Evolutionary conservation across 148 eudicot species (phyloP).

Genomic region (Fagopyrum homotropicum): DNA sequence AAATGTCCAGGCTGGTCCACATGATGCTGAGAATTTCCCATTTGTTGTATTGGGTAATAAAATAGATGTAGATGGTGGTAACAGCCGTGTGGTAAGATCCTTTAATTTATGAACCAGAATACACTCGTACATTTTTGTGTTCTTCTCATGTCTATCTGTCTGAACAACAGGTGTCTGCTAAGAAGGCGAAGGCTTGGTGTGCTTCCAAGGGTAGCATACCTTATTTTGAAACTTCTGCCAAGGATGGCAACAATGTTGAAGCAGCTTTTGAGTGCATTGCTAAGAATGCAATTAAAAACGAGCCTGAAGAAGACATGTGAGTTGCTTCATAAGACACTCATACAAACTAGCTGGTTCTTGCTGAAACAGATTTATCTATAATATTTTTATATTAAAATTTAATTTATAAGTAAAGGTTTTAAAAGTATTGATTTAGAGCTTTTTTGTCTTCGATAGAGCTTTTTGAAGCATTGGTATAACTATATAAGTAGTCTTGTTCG

Average conservation of each 20-base stretch:
- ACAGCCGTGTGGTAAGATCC: slow-evolving; percentile 67
- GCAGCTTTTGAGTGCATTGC: slow-evolving; percentile 26
- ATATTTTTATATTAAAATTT: no score
- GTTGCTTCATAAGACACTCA: slow-evolving; percentile 15
- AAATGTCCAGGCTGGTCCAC: slow-evolving; percentile 60
- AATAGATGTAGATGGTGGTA: slow-evolving; percentile 73
- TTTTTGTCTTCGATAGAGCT: no score
- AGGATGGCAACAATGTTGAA: not conserved
- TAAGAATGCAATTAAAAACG: slow-evolving; percentile 50
- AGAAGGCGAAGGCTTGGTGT: slow-evolving; percentile 56
- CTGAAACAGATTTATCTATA: not conserved
- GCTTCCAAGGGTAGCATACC: slow-evolving; percentile 32
- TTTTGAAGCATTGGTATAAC: no score
- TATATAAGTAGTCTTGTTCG: no score
- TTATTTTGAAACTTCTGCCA: not conserved
- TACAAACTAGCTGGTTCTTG: not conserved
- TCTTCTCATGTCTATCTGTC: slow-evolving; percentile 8
- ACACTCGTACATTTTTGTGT: not conserved
- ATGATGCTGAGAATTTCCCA: slow-evolving; percentile 80
- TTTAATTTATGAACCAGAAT: not conserved
- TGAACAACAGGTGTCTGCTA: slow-evolving; percentile 44
- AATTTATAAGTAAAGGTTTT: no score
- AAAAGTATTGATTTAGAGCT: not conserved
- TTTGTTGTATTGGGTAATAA: slow-evolving; percentile 81
- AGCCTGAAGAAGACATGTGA: slow-evolving; percentile 56